Evolutionary conservation across 2,329 filamentous ascomycete genomes (phyloP), one percentile per base, ranked within the genome.

Genomic region (Trichoderma koningiopsis): DNA sequence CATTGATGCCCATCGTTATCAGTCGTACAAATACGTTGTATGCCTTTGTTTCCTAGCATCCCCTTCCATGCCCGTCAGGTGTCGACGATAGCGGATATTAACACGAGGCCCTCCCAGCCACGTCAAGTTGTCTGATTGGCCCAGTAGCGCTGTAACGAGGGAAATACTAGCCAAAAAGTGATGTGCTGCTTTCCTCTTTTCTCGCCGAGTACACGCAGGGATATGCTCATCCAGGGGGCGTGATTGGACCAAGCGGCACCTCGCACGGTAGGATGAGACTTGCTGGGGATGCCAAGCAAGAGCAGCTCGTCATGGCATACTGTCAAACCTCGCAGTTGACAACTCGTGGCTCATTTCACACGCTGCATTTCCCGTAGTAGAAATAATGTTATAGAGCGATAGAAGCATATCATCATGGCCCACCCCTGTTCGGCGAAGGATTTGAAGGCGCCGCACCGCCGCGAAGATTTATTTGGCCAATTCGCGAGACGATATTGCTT

Each of bases 401-500:
- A 4, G 24, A 8, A 40, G 37, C 33, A 49, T 22, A 56, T 37
- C 33, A 59, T 67, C 56, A 72, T 59, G 62, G 40, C 11, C 68
- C 70, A 52, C 33, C 43, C 55, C 72, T 68, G 47, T 70, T 60
- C 5, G 71, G 43, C 14, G 70, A 64, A 55, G 74, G 65, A 49
- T 68, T 71, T 29, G 71, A 70, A 65, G 72, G 74, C 60, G 72
- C 72, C 31, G 78, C 74, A 7, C 76, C 79, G 4, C 87, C 87
- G 19, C 91, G 83, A 56, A 96, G 82, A 76, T 92, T 94, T 72
- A 96, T 88, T 69, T 90, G 91, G 7, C 93, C 93, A 74, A 97
- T 96, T 35, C 94, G 87, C 71, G 91, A 92, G 24, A 97, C 93
- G 64, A 97, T 89, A 73, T 94, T 95, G 79, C 91, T 95, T 0